Conservation (phyloP, 108 stramenopile genomes). For the Nitzschia palea region DNA sequence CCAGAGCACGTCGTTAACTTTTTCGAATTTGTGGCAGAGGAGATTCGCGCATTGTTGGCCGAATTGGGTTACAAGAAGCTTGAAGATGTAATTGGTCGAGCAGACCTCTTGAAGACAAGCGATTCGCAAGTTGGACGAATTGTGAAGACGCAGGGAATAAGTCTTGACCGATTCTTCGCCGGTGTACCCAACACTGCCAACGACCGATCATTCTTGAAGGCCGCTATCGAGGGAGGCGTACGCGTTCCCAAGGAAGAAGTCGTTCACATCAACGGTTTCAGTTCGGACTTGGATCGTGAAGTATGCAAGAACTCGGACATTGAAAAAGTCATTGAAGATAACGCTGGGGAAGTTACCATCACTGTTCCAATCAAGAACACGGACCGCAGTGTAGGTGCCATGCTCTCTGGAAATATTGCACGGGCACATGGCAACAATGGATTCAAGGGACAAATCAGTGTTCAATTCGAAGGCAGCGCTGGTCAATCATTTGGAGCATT, state of each 20-base stretch:
- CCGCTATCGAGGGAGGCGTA: slow-evolving; percentile 62
- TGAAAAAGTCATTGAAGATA: slow-evolving; percentile 71
- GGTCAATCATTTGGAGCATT: slow-evolving; percentile 96
- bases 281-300: slow-evolving; percentile 84
- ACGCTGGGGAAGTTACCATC: slow-evolving; percentile 60
- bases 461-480: slow-evolving; percentile 91
- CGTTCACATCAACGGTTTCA: slow-evolving; percentile 82
- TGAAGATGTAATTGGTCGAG: slow-evolving; percentile 93
- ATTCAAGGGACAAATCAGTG: slow-evolving; percentile 83
- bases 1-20: slow-evolving; percentile 98
- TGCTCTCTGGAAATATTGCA: slow-evolving; percentile 91
- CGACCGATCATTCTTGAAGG: slow-evolving; percentile 70
- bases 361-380: slow-evolving; percentile 82
- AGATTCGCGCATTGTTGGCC: slow-evolving; percentile 83
- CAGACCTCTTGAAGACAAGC: slow-evolving; percentile 82
- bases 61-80: slow-evolving; percentile 90
- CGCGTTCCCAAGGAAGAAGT: slow-evolving; percentile 58
- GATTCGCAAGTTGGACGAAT: slow-evolving; percentile 60
- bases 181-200: slow-evolving; percentile 66
- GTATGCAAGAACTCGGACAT: slow-evolving; percentile 63
- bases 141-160: slow-evolving; percentile 72
- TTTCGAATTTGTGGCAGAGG: slow-evolving; percentile 94
- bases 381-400: slow-evolving; percentile 84
- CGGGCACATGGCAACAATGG: slow-evolving; percentile 87
- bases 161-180: slow-evolving; percentile 71